phyloP scores from a whole-genome alignment of 1,139 yeast species.

The Chernovozyma aurita region DNA sequence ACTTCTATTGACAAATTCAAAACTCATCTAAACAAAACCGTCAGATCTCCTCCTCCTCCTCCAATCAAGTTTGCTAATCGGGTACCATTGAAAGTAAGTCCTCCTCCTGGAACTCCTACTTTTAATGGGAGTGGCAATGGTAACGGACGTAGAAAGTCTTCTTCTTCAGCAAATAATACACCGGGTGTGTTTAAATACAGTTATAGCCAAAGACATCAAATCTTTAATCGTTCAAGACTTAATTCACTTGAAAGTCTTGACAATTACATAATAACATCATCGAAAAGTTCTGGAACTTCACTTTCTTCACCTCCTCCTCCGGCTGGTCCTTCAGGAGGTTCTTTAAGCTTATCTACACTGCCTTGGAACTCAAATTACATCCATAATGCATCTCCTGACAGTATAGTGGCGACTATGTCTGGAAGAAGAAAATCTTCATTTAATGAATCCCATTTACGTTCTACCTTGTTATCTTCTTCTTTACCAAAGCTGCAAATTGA shows the following conservation, averaged over 20 bases:
- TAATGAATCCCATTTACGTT: constrained; percentile 41
- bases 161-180: constrained; percentile 11
- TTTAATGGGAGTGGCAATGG: constrained; percentile 5
- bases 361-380: constrained; percentile 15
- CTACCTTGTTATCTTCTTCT: constrained; percentile 31
- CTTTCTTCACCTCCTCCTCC: constrained; percentile 35
- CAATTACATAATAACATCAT: constrained; percentile 38
- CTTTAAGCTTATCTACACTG: constrained; percentile 7
- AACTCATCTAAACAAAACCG: not conserved
- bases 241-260: constrained; percentile 43
- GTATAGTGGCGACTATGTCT: constrained; percentile 16
- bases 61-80: constrained; percentile 43
- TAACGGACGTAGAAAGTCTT: constrained; percentile 7
- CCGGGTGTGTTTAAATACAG: constrained; percentile 13
- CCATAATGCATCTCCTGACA: constrained; percentile 14
- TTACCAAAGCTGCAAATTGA: constrained; percentile 15
- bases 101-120: constrained; percentile 29
- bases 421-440: constrained; percentile 39
- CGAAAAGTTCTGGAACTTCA: constrained; percentile 34
- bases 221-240: constrained; percentile 38
- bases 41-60: constrained; percentile 14
- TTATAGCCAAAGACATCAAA: constrained; percentile 23
- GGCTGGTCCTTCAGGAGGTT: constrained; percentile 5
- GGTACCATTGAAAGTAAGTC: constrained; percentile 40
- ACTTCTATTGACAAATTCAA: constrained; percentile 3